Conservation (phyloP, 176 grass and related monocot genomes). For the Lolium rigidum region DNA sequence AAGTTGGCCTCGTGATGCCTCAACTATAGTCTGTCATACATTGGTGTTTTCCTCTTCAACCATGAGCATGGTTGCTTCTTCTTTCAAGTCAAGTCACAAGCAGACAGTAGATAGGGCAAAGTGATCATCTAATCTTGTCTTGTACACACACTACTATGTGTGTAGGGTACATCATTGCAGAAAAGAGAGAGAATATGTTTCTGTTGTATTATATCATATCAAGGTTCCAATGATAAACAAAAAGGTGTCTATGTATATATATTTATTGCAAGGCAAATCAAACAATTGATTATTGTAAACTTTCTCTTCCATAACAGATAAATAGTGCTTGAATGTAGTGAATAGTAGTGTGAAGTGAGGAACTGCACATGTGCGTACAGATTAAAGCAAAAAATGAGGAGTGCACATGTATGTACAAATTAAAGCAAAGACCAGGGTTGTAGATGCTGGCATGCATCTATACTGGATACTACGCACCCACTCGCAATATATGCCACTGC, state of each 20-base stretch:
- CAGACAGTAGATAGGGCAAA: conserved; percentile 50
- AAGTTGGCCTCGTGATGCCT: conserved; percentile 28
- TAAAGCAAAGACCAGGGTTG: conserved; percentile 20
- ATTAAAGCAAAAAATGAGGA: neutral
- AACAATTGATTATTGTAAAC: neutral
- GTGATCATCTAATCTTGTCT: conserved; percentile 49
- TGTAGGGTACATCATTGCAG: conserved; percentile 29
- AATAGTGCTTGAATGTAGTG: neutral
- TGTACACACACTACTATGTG: conserved; percentile 24
- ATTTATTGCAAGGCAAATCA: neutral
- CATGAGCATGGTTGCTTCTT: conserved; percentile 46
- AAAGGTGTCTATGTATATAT: neutral
- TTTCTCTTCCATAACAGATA: neutral
- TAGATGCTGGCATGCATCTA: conserved; percentile 5
- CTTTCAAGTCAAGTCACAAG: conserved; percentile 47
- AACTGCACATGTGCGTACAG: neutral
- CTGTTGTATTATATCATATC: conserved; percentile 27
- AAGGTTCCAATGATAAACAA: conserved; percentile 20
- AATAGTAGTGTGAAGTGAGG: neutral
- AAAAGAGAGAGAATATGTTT: neutral
- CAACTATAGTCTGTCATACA: conserved; percentile 22
- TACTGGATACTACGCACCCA: conserved; percentile 36
- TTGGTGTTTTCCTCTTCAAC: conserved; percentile 39
- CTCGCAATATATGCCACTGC: conserved; percentile 42
- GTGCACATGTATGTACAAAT: neutral